Percentiles rank a stretch among this genome's conserved stretches.
phyloP scores from a whole-genome alignment of 768 basidiomycete species.

The Boletus tomentosulus region DNA sequence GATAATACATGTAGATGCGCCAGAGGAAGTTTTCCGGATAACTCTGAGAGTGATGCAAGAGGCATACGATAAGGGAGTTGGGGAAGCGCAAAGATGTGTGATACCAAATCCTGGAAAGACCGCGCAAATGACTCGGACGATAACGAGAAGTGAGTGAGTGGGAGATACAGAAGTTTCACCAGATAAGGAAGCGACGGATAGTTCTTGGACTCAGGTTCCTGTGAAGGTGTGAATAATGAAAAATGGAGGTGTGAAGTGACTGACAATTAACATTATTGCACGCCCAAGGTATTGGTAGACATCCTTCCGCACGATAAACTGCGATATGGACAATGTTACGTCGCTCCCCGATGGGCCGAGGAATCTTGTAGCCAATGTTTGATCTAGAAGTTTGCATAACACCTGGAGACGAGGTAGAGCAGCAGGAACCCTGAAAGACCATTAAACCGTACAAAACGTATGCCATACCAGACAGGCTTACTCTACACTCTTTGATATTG shows the following conservation, averaged over 20 bases:
- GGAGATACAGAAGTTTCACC: conserved; percentile 25
- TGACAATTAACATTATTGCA: conserved; percentile 39
- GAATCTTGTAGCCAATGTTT: conserved; percentile 2
- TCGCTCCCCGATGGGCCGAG: conserved; percentile 31
- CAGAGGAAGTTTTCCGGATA: conserved; percentile 66
- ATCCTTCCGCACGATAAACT: conserved; percentile 46
- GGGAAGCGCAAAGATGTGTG: conserved; percentile 64
- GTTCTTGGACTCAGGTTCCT: conserved; percentile 59
- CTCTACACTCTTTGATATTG: conserved; percentile 47
- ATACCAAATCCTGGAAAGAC: conserved; percentile 42
- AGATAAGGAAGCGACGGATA: conserved; percentile 26
- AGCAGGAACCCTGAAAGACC: conserved; percentile 40
- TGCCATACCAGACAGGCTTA: conserved; percentile 31
- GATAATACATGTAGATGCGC: conserved; percentile 34
- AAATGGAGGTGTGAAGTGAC: conserved; percentile 22
- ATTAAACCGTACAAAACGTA: neutral
- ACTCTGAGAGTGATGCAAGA: conserved; percentile 52
- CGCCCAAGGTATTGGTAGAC: conserved; percentile 35
- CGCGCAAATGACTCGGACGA: conserved; percentile 28
- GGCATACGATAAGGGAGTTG: conserved; percentile 75
- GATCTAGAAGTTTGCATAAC: conserved; percentile 44
- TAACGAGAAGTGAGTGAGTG: conserved; percentile 23
- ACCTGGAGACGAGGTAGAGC: conserved; percentile 47
- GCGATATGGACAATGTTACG: conserved; percentile 33
- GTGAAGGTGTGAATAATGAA: neutral